Conservation (phyloP, 2,329 filamentous ascomycete species). For the Fusarium solani-melongenae region DNA sequence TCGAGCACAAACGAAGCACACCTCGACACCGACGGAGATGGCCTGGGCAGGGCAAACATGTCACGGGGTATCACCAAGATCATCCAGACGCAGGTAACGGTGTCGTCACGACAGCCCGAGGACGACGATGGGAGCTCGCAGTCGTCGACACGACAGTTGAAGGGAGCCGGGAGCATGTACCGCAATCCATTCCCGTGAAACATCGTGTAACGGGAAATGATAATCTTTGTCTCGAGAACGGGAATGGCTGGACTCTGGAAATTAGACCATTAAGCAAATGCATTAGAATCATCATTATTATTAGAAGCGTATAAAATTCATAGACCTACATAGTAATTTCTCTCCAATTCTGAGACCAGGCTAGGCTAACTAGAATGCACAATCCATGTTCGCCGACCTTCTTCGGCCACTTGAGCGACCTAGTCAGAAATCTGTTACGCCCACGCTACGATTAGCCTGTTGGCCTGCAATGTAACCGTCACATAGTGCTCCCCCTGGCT, state of each 20-base stretch:
- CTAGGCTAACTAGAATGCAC: neutral
- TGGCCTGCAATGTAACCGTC: neutral
- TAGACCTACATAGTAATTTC: neutral
- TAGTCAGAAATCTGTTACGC: neutral
- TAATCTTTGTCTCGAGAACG: neutral
- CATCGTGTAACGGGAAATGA: neutral
- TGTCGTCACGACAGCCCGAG: conserved; percentile 18
- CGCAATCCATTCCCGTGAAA: conserved; percentile 1
- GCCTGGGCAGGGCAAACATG: neutral
- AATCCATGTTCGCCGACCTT: neutral
- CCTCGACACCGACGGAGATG: conserved; percentile 9
- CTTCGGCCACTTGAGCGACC: neutral
- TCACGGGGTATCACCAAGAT: conserved; percentile 38
- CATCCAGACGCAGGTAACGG: conserved; percentile 35
- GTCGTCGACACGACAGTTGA: conserved; percentile 36
- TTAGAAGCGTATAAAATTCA: neutral
- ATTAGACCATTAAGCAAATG: neutral
- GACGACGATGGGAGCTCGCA: conserved; percentile 38
- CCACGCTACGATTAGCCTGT: too few species aligned
- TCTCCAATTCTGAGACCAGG: neutral
- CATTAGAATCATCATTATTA: neutral
- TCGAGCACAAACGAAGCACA: conserved; percentile 26
- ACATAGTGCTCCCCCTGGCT: neutral
- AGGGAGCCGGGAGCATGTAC: conserved; percentile 10
- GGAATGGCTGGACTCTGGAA: neutral